Percentiles rank a stretch among this genome's conserved stretches.
Conservation (phyloP, 2,329 filamentous ascomycete species). For the Nigrospora osmanthi region DNA sequence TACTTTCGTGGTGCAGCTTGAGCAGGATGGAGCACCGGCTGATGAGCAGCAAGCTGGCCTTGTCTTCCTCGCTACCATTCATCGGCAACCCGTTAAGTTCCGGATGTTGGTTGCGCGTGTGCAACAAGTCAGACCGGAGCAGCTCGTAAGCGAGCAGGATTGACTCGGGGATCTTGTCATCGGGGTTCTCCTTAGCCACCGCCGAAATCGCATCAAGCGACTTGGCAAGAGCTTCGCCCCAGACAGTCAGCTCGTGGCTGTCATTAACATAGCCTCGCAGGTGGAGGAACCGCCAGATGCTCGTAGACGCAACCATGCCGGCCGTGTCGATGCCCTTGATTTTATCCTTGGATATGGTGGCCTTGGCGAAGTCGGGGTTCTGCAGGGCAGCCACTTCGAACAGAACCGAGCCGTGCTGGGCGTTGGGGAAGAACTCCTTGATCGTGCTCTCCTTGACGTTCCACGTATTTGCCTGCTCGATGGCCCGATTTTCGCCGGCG, state of each 20-base stretch:
- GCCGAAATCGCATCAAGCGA: constrained; percentile 58
- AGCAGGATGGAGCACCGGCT: constrained; percentile 80
- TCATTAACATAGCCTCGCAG: constrained; percentile 78
- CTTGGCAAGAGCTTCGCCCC: constrained; percentile 72
- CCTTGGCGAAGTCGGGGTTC: constrained; percentile 60
- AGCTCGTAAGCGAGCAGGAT: constrained; percentile 81
- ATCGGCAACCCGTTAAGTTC: constrained; percentile 48
- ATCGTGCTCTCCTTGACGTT: constrained; percentile 57
- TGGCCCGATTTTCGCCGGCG: constrained; percentile 38
- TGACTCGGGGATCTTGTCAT: constrained; percentile 60
- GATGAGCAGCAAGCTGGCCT: constrained; percentile 70
- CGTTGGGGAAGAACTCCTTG: constrained; percentile 38
- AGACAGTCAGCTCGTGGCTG: constrained; percentile 70
- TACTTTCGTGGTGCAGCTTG: constrained; percentile 71
- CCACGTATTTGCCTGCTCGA: constrained; percentile 53
- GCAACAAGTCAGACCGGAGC: constrained; percentile 70
- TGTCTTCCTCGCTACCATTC: constrained; percentile 61
- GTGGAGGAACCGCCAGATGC: constrained; percentile 83
- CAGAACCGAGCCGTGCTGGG: constrained; percentile 36
- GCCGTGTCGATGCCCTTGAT: constrained; percentile 52
- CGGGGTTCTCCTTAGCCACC: constrained; percentile 34
- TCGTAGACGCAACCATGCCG: constrained; percentile 64
- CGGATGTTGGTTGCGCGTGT: constrained; percentile 52
- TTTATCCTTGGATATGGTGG: constrained; percentile 55
- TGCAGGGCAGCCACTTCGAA: constrained; percentile 62